A percentile compares a stretch with the other conserved stretches of the same genome.
These are phyloP conservation scores for Marchantia paleacea DNA, from an alignment of 225 moss, liverwort and hornwort genomes.

Conservation along the genomic window DNA sequence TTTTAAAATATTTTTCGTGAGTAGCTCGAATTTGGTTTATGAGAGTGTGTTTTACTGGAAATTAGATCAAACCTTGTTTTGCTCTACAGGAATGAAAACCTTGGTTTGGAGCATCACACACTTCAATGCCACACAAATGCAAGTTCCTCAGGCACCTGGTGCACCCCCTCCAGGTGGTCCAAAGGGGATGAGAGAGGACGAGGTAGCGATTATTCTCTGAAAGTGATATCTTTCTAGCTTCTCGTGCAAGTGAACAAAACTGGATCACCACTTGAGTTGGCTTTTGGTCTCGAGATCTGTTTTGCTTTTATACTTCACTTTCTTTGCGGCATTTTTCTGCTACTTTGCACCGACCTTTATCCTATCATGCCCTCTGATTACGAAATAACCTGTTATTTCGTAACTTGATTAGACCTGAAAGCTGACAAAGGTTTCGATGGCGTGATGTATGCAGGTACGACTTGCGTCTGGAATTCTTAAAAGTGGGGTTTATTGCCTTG, in stretches of 20 bases:
- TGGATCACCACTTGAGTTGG: too few species aligned
- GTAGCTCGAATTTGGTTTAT: too few species aligned
- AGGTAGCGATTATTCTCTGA: constrained; percentile 49
- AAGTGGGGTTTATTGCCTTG: constrained; percentile 95
- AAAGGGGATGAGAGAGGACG: constrained; percentile 99
- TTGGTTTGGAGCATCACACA: constrained; percentile 99
- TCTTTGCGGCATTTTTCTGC: not conserved
- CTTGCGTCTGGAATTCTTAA: constrained; percentile 96
- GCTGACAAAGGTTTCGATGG: not conserved
- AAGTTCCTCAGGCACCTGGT: constrained; percentile 64
- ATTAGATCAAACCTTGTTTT: too few species aligned
- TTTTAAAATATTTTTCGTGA: too few species aligned
- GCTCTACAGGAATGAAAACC: constrained; percentile 84
- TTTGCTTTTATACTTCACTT: not conserved
- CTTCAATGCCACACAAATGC: constrained; percentile 74
- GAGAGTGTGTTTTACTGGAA: too few species aligned
- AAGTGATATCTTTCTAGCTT: not conserved
- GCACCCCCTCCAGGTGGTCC: constrained; percentile 58
- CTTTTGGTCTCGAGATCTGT: not conserved
- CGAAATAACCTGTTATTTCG: too few species aligned
- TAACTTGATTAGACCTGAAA: not conserved
- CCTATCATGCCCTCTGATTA: too few species aligned
- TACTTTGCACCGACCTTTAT: not conserved
- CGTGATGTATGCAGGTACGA: constrained; percentile 61
- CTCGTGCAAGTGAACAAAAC: too few species aligned